These are phyloP conservation scores for Rhizophagus sp. DNA, from an alignment of 192 early-diverging fungal genomes.

Conservation along the genomic window DNA sequence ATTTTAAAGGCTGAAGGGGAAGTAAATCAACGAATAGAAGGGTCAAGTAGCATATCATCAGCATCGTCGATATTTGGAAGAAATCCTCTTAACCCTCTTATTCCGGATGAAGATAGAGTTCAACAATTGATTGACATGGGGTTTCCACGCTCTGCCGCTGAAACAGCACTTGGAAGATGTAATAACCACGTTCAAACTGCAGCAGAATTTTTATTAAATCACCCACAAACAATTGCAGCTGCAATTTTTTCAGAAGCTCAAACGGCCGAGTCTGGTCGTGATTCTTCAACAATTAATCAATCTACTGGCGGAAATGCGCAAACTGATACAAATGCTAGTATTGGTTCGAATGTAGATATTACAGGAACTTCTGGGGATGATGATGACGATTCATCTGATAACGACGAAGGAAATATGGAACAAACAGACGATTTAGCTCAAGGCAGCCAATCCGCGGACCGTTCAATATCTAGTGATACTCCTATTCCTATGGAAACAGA, in stretches of 20 bases:
- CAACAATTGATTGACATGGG: slow-evolving; percentile 87
- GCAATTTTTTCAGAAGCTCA: slow-evolving; percentile 41
- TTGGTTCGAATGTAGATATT: slow-evolving; percentile 37
- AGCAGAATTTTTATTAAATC: slow-evolving; percentile 80
- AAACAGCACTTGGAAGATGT: slow-evolving; percentile 73
- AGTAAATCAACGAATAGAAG: slow-evolving; percentile 35
- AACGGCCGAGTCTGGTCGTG: slow-evolving; percentile 33
- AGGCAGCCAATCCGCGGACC: neutral
- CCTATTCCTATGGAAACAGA: slow-evolving; percentile 25
- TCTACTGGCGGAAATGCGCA: slow-evolving; percentile 18
- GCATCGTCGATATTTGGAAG: slow-evolving; percentile 42
- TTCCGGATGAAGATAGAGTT: slow-evolving; percentile 64
- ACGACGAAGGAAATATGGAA: slow-evolving; percentile 8
- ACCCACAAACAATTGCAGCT: slow-evolving; percentile 57
- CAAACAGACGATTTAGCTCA: slow-evolving; percentile 32
- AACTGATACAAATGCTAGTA: slow-evolving; percentile 28
- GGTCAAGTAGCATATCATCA: slow-evolving; percentile 14
- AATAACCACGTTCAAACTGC: slow-evolving; percentile 79
- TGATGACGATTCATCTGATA: neutral
- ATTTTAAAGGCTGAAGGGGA: slow-evolving; percentile 80
- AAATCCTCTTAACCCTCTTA: slow-evolving; percentile 30
- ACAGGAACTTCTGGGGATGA: slow-evolving; percentile 37
- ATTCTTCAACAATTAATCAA: neutral
- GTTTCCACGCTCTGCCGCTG: slow-evolving; percentile 75
- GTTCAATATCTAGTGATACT: neutral